A percentile compares a stretch with the other conserved stretches of the same genome.
These are phyloP conservation scores for Elsinoe perseae DNA, from an alignment of 2,329 filamentous ascomycete species.

Conservation along the genomic window DNA sequence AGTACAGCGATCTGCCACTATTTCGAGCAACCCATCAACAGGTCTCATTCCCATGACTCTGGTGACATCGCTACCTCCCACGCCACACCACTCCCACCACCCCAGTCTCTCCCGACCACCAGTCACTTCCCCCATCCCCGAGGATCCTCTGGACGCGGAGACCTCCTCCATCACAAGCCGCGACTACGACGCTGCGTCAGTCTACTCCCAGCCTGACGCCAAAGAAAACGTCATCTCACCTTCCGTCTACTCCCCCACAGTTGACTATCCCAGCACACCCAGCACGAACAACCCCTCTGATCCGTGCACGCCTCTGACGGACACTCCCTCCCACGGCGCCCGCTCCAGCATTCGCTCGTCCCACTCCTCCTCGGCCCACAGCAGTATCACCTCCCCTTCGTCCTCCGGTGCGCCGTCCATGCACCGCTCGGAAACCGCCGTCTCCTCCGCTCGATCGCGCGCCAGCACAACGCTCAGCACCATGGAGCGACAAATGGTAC, in stretches of 20 bases:
- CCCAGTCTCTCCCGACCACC: not conserved
- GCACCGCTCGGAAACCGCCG: not conserved
- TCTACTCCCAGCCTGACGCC: conserved; percentile 14
- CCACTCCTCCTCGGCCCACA: not conserved
- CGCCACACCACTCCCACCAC: conserved; percentile 2
- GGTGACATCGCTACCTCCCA: not conserved
- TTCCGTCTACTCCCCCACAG: not conserved
- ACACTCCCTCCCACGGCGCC: not conserved
- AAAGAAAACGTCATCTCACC: not conserved
- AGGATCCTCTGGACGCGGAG: not conserved
- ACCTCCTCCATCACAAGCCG: not conserved
- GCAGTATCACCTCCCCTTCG: not conserved
- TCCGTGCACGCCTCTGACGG: conserved; percentile 8
- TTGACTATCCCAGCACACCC: not conserved
- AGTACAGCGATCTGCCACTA: not conserved
- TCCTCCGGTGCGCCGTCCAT: not conserved
- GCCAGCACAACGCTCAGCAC: conserved; percentile 8
- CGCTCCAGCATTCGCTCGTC: conserved; percentile 1
- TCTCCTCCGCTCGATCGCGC: not conserved
- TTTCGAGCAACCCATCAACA: not conserved
- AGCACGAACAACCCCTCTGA: not conserved
- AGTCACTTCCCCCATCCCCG: conserved; percentile 7
- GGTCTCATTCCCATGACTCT: conserved; percentile 3
- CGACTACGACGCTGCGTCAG: conserved; percentile 11
- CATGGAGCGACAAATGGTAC: conserved; percentile 1